Conservation (phyloP, 2,329 filamentous ascomycete genomes). For the Paracoccidioides brasiliensis region DNA sequence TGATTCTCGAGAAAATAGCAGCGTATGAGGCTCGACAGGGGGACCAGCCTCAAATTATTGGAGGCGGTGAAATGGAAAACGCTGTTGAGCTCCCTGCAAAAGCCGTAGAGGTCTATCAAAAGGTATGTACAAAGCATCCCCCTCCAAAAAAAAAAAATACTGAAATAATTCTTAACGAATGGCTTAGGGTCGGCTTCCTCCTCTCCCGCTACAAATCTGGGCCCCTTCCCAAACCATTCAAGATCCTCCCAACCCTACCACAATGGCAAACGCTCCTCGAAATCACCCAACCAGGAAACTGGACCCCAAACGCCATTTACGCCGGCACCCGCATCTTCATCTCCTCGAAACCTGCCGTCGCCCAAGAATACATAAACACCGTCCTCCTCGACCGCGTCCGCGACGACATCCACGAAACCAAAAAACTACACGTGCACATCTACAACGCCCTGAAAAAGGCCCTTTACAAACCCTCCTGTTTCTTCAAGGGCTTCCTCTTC, state of each 20-base stretch:
- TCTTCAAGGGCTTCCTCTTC: slow-evolving; percentile 94
- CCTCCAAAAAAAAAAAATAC: slow-evolving; percentile 1
- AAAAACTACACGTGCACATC: slow-evolving; percentile 89
- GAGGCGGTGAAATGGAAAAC: slow-evolving; percentile 54
- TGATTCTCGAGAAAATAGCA: slow-evolving; percentile 90
- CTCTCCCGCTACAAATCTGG: slow-evolving; percentile 89
- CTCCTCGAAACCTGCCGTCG: slow-evolving; percentile 64
- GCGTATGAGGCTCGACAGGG: slow-evolving; percentile 64
- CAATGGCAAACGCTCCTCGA: slow-evolving; percentile 82
- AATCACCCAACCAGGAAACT: slow-evolving; percentile 66
- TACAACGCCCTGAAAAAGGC: slow-evolving; percentile 90
- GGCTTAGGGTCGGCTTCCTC: slow-evolving; percentile 61
- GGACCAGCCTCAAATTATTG: slow-evolving; percentile 31
- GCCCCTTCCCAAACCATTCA: slow-evolving; percentile 95
- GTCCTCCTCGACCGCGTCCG: slow-evolving; percentile 83
- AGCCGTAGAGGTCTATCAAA: slow-evolving; percentile 80
- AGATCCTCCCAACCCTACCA: slow-evolving; percentile 83
- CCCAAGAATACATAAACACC: slow-evolving; percentile 74
- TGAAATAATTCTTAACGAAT: slow-evolving; percentile 5
- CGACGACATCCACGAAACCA: slow-evolving; percentile 84
- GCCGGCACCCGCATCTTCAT: slow-evolving; percentile 89
- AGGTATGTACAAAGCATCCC: slow-evolving; percentile 43
- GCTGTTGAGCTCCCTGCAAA: slow-evolving; percentile 79
- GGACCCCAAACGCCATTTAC: slow-evolving; percentile 71
- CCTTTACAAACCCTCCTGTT: slow-evolving; percentile 85